Conservation (phyloP, 441 rosid species). For the Gossypium gossypioides region DNA sequence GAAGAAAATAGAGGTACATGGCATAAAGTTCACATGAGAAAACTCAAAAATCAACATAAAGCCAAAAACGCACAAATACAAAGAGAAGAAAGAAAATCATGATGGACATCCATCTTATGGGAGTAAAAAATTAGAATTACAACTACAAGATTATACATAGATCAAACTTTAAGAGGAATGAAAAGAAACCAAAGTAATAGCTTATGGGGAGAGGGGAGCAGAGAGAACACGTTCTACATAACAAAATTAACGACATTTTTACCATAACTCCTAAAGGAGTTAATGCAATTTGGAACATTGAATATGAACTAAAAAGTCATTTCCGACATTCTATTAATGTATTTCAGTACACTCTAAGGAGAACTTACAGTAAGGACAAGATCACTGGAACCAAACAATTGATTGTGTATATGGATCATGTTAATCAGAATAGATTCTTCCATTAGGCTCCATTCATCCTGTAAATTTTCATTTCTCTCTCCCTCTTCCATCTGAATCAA, state of each 20-base stretch:
- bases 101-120: neutral
- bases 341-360: constrained; percentile 10
- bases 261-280: neutral
- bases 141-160: neutral
- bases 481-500: constrained; percentile 42
- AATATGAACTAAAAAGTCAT: neutral
- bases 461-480: constrained; percentile 37
- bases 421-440: constrained; percentile 43
- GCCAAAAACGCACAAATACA: neutral
- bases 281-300: neutral
- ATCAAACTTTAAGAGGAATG: neutral
- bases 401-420: constrained; percentile 57
- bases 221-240: neutral
- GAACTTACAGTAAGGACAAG: constrained; percentile 53
- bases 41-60: constrained; percentile 1
- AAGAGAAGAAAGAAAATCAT: neutral
- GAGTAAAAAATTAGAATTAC: neutral
- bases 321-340: neutral
- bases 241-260: neutral
- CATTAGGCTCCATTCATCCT: constrained; percentile 65
- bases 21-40: neutral
- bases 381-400: constrained; percentile 67
- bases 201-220: neutral
- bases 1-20: constrained; percentile 9
- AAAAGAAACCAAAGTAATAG: neutral